Base-by-base conservation (phyloP, 2,329 filamentous ascomycete genomes). In the Colletotrichum filicis region DNA sequence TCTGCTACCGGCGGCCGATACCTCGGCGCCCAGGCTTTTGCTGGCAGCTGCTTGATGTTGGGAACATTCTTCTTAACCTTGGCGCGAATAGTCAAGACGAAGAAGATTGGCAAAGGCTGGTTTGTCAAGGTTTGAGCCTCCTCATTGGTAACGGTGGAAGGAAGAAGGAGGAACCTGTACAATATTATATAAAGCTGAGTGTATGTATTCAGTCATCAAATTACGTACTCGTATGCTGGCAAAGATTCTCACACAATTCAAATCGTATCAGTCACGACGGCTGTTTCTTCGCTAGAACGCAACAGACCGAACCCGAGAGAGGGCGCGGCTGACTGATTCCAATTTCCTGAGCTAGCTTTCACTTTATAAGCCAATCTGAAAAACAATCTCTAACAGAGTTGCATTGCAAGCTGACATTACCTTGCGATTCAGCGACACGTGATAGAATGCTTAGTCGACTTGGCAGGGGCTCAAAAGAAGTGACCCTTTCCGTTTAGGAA, bases 11-110 rank as follows among this genome's bases (percentile, higher is more conserved):
- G 79, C 0, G 86, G 86, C 0, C 76, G 75, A 4, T 90, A 88
- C 61, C 76, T 78, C 14, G 87, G 85, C 2, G 87, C 87, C 3
- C 87, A 89, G 79, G 78, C 77, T 1, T 90, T 89, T 76, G 84
- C 86, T 0, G 88, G 85, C 0, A 76, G 77, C 0, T 82, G 80
- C 16, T 71, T 90, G 75, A 59, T 87, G 19, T 52, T 87, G 2
- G 87, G 87, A 0, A 79, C 78, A 19, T 75, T 74, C 0, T 82
- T 87, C 22, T 77, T 89, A 60, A 63, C 79, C 0, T 78, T 80
- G 0, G 83, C 85, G 11, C 82, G 84, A 75, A 35, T 80, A 28
- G 82, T 79, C 11, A 82, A 82, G 76, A 83, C 83, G 78, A 80
- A 79, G 53, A 82, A 79, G 75, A 77, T 79, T 11, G 82, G 82